Conservation (phyloP, 768 basidiomycete species). For the Hygrocybe punicea region DNA sequence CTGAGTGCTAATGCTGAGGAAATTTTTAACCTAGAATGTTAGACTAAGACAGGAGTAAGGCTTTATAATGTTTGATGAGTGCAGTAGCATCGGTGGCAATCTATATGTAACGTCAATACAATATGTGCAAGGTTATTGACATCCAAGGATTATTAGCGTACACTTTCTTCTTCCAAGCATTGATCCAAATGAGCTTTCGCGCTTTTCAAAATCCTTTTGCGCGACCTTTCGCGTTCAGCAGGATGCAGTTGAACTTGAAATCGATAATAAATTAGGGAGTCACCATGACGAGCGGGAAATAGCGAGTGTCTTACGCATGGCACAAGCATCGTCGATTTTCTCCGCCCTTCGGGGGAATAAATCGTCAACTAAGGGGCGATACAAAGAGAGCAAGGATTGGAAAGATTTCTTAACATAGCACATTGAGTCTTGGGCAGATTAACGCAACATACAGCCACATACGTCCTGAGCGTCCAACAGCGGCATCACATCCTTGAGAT, state of each 20-base stretch:
- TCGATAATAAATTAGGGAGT: not conserved
- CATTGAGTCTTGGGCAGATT: not conserved
- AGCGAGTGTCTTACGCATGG: conserved; percentile 32
- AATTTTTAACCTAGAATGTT: no score
- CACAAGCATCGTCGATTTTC: conserved; percentile 34
- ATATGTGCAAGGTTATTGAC: not conserved
- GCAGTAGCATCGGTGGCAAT: conserved; percentile 34
- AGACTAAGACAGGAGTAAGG: conserved; percentile 24
- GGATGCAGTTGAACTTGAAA: conserved; percentile 29
- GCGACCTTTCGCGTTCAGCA: conserved; percentile 25
- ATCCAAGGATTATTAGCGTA: conserved; percentile 15
- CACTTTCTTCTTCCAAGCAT: conserved; percentile 37
- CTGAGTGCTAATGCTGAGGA: no score
- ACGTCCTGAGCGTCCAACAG: conserved; percentile 29
- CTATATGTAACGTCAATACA: conserved; percentile 15
- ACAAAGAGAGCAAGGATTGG: conserved; percentile 22
- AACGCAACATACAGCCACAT: not conserved
- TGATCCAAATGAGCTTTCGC: conserved; percentile 37
- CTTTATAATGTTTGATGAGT: conserved; percentile 37
- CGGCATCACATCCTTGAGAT: conserved; percentile 25
- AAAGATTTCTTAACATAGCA: conserved; percentile 19
- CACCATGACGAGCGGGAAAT: not conserved
- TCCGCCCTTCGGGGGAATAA: conserved; percentile 35
- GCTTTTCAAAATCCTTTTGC: conserved; percentile 30
- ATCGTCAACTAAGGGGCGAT: conserved; percentile 30